Percentiles rank a stretch among this genome's conserved stretches.
Evolutionary conservation across 2,329 filamentous ascomycete species (phyloP).

Genomic region (Aspergillus terreus): DNA sequence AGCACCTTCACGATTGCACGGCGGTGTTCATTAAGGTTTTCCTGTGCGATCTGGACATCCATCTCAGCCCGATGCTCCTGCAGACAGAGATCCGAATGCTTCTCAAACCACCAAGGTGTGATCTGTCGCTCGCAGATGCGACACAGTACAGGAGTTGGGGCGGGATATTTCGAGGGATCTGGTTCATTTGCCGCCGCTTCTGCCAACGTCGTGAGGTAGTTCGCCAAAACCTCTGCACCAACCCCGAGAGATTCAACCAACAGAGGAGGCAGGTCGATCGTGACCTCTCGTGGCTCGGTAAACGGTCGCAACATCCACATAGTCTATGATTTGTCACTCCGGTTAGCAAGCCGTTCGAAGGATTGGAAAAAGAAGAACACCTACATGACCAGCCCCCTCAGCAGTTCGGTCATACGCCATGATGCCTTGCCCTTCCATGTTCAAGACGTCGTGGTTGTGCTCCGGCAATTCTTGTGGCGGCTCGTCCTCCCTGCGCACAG

Average conservation of each 20-base stretch:
- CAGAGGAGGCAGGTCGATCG: constrained; percentile 84
- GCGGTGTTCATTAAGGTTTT: constrained; percentile 85
- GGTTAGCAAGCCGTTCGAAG: constrained; percentile 22
- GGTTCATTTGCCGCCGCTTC: constrained; percentile 76
- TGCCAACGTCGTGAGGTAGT: constrained; percentile 84
- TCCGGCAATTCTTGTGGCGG: constrained; percentile 39
- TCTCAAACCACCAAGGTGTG: constrained; percentile 99
- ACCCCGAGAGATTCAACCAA: constrained; percentile 92
- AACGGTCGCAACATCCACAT: constrained; percentile 99
- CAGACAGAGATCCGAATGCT: constrained; percentile 92
- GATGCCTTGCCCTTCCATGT: constrained; percentile 93
- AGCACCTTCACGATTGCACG: constrained; percentile 93
- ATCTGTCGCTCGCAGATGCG: constrained; percentile 97
- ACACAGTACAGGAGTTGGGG: constrained; percentile 81
- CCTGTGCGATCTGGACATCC: constrained; percentile 95
- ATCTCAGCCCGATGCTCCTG: constrained; percentile 96
- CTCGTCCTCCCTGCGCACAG: constrained; percentile 29
- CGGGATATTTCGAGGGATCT: constrained; percentile 68
- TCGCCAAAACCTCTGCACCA: constrained; percentile 88
- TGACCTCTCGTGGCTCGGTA: constrained; percentile 82
- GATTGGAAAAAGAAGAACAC: constrained; percentile 25
- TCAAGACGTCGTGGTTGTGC: constrained; percentile 56
- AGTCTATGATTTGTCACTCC: constrained; percentile 54
- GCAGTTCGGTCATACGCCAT: constrained; percentile 92
- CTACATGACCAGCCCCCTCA: constrained; percentile 84